Evolutionary conservation across 192 early-diverging fungal species (phyloP).

Genomic region (Rhizophagus clarus): DNA sequence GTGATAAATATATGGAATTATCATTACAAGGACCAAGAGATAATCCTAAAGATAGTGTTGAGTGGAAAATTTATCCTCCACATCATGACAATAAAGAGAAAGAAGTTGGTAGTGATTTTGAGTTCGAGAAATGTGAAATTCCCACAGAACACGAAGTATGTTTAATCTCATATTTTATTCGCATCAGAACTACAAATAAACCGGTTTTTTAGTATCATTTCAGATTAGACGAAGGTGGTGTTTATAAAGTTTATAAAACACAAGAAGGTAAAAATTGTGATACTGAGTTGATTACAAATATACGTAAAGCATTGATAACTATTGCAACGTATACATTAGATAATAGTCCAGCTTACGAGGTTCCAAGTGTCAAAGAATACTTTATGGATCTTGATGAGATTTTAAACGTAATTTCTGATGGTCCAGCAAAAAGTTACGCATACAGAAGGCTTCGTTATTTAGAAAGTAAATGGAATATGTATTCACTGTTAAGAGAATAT

Average conservation of each 20-base stretch:
- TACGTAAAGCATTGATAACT: background rate
- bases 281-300: background rate
- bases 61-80: slow-evolving; percentile 84
- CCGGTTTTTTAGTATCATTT: slow-evolving; percentile 36
- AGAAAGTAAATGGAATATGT: slow-evolving; percentile 93
- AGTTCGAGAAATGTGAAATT: slow-evolving; percentile 37
- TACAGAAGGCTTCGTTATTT: slow-evolving; percentile 87
- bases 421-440: slow-evolving; percentile 91
- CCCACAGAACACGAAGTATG: slow-evolving; percentile 39
- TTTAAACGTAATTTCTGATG: slow-evolving; percentile 75
- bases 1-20: slow-evolving; percentile 82
- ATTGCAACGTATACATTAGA: slow-evolving; percentile 26
- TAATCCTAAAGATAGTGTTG: slow-evolving; percentile 79
- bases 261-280: background rate
- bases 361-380: slow-evolving; percentile 83
- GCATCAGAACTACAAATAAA: background rate
- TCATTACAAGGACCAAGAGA: slow-evolving; percentile 73
- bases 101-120: slow-evolving; percentile 44
- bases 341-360: slow-evolving; percentile 43
- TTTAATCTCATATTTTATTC: background rate
- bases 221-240: slow-evolving; percentile 60
- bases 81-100: slow-evolving; percentile 34
- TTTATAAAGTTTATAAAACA: slow-evolving; percentile 61
- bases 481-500: slow-evolving; percentile 89
- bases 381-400: slow-evolving; percentile 85